phyloP scores from a whole-genome alignment of 345 rosid species.

The Arabidopsis suecica region DNA sequence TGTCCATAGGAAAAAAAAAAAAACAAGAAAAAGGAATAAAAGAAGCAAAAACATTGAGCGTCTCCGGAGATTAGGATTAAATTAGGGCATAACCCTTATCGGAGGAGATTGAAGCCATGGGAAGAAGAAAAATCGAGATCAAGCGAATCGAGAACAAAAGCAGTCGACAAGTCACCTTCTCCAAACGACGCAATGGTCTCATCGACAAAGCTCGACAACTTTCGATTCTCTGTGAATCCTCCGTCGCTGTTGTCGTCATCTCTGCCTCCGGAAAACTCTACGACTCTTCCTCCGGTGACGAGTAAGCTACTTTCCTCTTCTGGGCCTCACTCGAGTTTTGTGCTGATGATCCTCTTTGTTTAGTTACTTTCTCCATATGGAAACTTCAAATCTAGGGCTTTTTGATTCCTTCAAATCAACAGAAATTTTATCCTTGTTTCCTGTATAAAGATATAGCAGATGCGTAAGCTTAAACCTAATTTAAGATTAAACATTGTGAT shows the following conservation, averaged over 20 bases:
- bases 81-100: constrained; percentile 41
- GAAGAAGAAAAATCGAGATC: constrained; percentile 66
- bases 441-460: background rate
- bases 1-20: background rate
- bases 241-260: constrained; percentile 61
- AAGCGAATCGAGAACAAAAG: constrained; percentile 69
- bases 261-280: constrained; percentile 61
- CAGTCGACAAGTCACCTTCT: constrained; percentile 72
- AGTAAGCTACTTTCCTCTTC: constrained; percentile 42
- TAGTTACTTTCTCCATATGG: constrained; percentile 20
- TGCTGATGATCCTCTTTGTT: background rate
- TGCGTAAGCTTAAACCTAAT: constrained; percentile 21
- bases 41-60: background rate
- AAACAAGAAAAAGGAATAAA: background rate
- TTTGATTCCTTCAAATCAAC: constrained; percentile 7
- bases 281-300: constrained; percentile 51
- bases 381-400: constrained; percentile 30
- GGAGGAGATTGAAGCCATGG: constrained; percentile 43
- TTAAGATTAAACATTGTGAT: constrained; percentile 12
- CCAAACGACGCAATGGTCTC: constrained; percentile 69
- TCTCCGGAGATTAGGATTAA: constrained; percentile 3
- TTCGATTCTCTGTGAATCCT: constrained; percentile 71
- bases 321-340: constrained; percentile 12
- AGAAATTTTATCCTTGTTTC: background rate
- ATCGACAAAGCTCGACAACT: constrained; percentile 74